Evolutionary conservation across 2,329 filamentous ascomycete genomes (phyloP).

Genomic region (Stachybotrys chlorohalonatus): DNA sequence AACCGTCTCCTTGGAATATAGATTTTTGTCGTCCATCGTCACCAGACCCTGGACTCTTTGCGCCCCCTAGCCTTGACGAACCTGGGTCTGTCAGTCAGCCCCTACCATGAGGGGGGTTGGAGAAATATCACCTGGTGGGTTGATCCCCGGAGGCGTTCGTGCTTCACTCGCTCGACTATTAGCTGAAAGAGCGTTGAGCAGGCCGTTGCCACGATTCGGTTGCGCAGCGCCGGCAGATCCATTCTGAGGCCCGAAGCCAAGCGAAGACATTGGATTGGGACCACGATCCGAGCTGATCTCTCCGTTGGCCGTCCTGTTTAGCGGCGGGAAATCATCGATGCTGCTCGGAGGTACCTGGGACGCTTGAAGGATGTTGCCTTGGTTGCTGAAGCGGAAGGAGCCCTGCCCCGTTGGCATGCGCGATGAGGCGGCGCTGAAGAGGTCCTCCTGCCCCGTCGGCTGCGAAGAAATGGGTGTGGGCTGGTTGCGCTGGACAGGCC

Average conservation of each 20-base stretch:
- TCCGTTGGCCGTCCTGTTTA: conserved; percentile 47
- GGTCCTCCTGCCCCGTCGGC: conserved; percentile 38
- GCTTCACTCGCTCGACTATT: conserved; percentile 41
- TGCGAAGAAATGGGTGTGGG: conserved; percentile 41
- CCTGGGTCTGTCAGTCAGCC: conserved; percentile 15
- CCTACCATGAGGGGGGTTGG: neutral
- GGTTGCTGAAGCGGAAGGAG: conserved; percentile 43
- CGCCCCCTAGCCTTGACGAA: conserved; percentile 32
- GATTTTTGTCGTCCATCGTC: conserved; percentile 38
- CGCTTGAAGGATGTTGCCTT: conserved; percentile 26
- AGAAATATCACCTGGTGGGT: conserved; percentile 12
- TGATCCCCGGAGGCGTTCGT: conserved; percentile 37
- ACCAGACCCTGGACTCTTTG: conserved; percentile 26
- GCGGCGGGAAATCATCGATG: conserved; percentile 53
- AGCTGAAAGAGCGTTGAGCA: conserved; percentile 55
- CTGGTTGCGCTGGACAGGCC: conserved; percentile 42
- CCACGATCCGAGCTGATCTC: conserved; percentile 49
- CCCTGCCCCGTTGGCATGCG: conserved; percentile 29
- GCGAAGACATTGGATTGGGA: conserved; percentile 40
- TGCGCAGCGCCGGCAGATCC: conserved; percentile 24
- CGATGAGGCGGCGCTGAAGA: conserved; percentile 33
- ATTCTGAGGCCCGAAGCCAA: conserved; percentile 43
- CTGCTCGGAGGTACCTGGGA: conserved; percentile 38
- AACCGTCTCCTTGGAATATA: neutral
- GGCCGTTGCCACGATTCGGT: conserved; percentile 46